These are phyloP conservation scores for Alternaria sp. DNA, from an alignment of 2,329 filamentous ascomycete species.

Conservation along the genomic window DNA sequence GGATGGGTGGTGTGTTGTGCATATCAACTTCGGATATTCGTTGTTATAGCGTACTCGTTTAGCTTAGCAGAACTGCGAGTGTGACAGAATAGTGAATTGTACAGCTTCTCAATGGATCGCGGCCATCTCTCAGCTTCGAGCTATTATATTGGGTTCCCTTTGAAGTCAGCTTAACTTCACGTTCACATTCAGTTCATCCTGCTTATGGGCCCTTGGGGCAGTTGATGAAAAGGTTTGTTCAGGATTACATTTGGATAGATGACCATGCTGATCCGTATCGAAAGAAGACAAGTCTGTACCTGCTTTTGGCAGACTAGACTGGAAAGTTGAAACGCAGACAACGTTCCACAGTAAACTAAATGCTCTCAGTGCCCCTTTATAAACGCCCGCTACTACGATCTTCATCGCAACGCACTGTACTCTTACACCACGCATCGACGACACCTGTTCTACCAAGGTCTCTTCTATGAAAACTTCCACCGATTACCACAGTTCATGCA, in stretches of 20 bases:
- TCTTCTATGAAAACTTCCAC: conserved; percentile 57
- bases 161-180: not conserved
- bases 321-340: conserved; percentile 1
- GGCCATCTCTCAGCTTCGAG: not conserved
- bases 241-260: not conserved
- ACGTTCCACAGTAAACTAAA: conserved; percentile 8
- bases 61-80: not conserved
- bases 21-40: not conserved
- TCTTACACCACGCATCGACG: conserved; percentile 6
- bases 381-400: conserved; percentile 15
- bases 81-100: not conserved
- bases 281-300: not conserved
- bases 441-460: not conserved
- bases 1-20: not conserved
- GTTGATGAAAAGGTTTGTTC: not conserved
- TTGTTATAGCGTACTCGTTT: not conserved
- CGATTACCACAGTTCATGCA: conserved; percentile 62
- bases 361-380: conserved; percentile 16
- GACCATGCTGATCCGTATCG: not conserved
- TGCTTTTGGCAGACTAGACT: not conserved
- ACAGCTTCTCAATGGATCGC: not conserved
- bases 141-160: not conserved
- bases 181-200: no score
- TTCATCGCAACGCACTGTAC: conserved; percentile 1
- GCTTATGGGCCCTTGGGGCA: no score